phyloP scores from a whole-genome alignment of 768 basidiomycete species.

The Podaxis carcinomalis region DNA sequence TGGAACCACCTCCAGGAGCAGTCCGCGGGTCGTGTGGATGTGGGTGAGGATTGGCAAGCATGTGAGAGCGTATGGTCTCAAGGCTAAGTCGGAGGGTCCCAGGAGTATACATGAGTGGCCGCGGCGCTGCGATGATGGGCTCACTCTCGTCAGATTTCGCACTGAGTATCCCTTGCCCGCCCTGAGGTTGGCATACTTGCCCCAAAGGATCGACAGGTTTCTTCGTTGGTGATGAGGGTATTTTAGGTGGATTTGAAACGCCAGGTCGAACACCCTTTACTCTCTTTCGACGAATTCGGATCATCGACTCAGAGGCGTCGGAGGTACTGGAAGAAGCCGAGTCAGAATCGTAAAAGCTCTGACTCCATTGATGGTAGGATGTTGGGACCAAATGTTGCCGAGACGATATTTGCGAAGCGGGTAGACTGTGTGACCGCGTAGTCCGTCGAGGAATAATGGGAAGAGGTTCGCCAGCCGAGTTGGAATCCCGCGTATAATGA shows the following conservation, averaged over 20 bases:
- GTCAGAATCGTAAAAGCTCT: neutral
- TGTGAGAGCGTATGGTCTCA: constrained; percentile 16
- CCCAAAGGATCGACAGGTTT: neutral
- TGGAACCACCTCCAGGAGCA: constrained; percentile 26
- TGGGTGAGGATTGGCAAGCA: constrained; percentile 1
- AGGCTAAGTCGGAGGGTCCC: constrained; percentile 31
- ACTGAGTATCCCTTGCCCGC: neutral
- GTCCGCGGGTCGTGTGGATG: constrained; percentile 19
- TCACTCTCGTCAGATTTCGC: constrained; percentile 20
- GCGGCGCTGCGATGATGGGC: constrained; percentile 22
- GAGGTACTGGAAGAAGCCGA: constrained; percentile 9
- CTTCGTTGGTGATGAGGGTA: neutral
- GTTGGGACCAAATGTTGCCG: neutral
- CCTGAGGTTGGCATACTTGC: neutral
- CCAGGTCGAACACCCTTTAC: constrained; percentile 13
- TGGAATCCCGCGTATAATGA: constrained; percentile 36
- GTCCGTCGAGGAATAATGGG: constrained; percentile 58
- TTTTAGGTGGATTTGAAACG: constrained; percentile 8
- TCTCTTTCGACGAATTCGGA: constrained; percentile 13
- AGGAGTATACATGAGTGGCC: constrained; percentile 35
- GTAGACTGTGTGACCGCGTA: constrained; percentile 23
- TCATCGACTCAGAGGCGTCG: neutral
- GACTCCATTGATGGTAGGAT: neutral
- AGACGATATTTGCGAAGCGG: constrained; percentile 18
- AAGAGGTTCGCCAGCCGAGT: constrained; percentile 55